Base-by-base conservation (phyloP, 1,284 basidiomycete species). In the Cryptococcus sp. region DNA sequence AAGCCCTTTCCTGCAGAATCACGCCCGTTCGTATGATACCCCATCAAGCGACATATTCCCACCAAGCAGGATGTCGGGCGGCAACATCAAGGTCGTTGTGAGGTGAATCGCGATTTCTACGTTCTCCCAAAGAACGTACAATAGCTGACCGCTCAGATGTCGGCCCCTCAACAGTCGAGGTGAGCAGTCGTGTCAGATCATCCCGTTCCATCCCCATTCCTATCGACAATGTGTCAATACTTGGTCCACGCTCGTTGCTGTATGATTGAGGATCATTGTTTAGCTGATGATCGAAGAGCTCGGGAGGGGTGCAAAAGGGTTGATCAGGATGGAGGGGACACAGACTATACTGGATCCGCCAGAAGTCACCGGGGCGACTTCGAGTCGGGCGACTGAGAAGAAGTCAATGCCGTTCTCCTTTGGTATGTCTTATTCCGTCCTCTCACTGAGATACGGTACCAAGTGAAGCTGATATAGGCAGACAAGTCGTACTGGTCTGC, bases 401-500 rank as follows among this genome's bases (percentile, higher is more conserved):
- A 91, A 88, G 76, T 80, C 83, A 10, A 86, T 93, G 81, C 76
- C 80, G 1, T 97, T 95, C 71, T 85, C 86, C 52, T 97, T 94
- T 62, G 71, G 69, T 68, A 26, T 41, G 68, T 51, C 6, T 23
- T 24, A 12, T 31, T 24, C 12, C 12, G 25, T 11, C 31, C 18
- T 45, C 9, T 19, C 28, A 1, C 18, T 16, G 12, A 14, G 5
- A 22, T 24, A 21, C 41, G 23, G 21, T 25, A 14, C 21, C 32
- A 10, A 32, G 9, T 32, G 14, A 14, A 14, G 7, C 28, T 45
- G 47, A 12, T 35, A 41, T 14, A 7, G 4, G 18, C 44, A 73
- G 92, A 95, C 79, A 93, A 91, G 78, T 87, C 85, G 51, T 95
- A 95, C 69, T 93, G 91, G 91, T 90, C 87, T 42, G 91, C 90